phyloP scores from a whole-genome alignment of 1,139 yeast genomes.

The Kluyveromyces sp. region DNA sequence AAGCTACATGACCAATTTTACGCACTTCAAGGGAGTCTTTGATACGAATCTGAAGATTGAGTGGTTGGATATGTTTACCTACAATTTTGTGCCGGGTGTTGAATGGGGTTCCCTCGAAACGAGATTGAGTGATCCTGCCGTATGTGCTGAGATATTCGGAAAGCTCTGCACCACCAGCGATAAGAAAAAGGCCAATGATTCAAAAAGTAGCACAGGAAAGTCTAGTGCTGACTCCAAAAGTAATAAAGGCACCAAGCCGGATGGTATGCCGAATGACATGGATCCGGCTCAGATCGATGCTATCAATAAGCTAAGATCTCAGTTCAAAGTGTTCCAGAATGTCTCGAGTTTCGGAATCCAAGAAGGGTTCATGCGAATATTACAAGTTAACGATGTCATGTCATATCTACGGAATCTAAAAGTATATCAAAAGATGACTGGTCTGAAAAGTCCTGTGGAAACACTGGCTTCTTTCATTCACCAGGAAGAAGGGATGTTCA shows the following conservation, averaged over 20 bases:
- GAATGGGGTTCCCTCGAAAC: conserved; percentile 38
- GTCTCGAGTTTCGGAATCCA: conserved; percentile 55
- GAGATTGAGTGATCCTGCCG: conserved; percentile 24
- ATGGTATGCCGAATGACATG: conserved; percentile 1
- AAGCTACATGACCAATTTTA: conserved; percentile 53
- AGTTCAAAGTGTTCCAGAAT: conserved; percentile 36
- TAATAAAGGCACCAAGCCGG: not conserved
- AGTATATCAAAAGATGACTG: conserved; percentile 19
- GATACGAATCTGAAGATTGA: conserved; percentile 59
- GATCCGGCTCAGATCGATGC: conserved; percentile 17
- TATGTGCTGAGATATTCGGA: conserved; percentile 17
- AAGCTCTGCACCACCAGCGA: conserved; percentile 2
- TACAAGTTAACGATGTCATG: conserved; percentile 76
- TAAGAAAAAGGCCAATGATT: not conserved
- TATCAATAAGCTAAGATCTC: conserved; percentile 30
- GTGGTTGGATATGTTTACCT: conserved; percentile 58
- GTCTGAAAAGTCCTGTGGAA: conserved; percentile 23
- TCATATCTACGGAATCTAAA: conserved; percentile 48
- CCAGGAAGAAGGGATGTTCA: not conserved
- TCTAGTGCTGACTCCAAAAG: not conserved
- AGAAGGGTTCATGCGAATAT: conserved; percentile 54
- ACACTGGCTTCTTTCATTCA: conserved; percentile 22
- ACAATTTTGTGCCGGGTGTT: conserved; percentile 40
- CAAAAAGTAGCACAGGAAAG: not conserved
- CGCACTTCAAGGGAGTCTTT: conserved; percentile 54